Evolutionary conservation across 495 filamentous ascomycete species (phyloP).

Genomic region (Hapsidospora chrysogenum): DNA sequence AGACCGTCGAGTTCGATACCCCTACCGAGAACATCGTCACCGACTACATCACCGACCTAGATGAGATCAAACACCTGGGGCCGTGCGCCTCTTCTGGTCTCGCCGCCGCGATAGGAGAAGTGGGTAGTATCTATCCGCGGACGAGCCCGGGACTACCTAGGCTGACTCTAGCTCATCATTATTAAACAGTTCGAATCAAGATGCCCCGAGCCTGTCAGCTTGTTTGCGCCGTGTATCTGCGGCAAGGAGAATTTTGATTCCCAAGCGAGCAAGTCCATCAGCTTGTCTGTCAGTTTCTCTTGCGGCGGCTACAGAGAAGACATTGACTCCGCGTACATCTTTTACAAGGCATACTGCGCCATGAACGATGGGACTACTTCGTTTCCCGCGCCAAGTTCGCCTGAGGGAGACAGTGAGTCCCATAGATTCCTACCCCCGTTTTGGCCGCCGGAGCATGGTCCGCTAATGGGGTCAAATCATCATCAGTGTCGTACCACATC

Average conservation of each 20-base stretch:
- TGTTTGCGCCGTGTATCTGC: slow-evolving; percentile 28
- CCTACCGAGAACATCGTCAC: slow-evolving; percentile 17
- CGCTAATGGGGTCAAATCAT: neutral
- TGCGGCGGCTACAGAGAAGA: slow-evolving; percentile 26
- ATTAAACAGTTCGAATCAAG: neutral
- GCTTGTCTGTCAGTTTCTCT: slow-evolving; percentile 13
- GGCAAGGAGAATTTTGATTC: slow-evolving; percentile 27
- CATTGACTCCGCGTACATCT: slow-evolving; percentile 24
- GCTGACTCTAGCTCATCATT: neutral
- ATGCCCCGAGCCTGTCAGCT: slow-evolving; percentile 1
- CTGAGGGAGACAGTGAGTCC: slow-evolving; percentile 11
- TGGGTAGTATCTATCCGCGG: slow-evolving; percentile 1
- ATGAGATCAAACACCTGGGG: slow-evolving; percentile 21
- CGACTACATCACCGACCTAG: slow-evolving; percentile 28
- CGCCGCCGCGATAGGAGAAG: slow-evolving; percentile 12
- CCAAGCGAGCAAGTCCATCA: slow-evolving; percentile 18
- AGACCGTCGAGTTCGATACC: slow-evolving; percentile 15
- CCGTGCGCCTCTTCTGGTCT: slow-evolving; percentile 25
- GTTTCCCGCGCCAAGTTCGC: neutral
- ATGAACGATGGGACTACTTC: neutral
- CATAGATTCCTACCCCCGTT: neutral
- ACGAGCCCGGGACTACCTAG: neutral
- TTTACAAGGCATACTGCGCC: slow-evolving; percentile 27
- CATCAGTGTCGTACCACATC: slow-evolving; percentile 30
- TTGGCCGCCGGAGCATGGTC: no score